Evolutionary conservation across 768 basidiomycete species (phyloP), one percentile per base, ranked within the genome.

Genomic region (Termitomyces eurrhizus): DNA sequence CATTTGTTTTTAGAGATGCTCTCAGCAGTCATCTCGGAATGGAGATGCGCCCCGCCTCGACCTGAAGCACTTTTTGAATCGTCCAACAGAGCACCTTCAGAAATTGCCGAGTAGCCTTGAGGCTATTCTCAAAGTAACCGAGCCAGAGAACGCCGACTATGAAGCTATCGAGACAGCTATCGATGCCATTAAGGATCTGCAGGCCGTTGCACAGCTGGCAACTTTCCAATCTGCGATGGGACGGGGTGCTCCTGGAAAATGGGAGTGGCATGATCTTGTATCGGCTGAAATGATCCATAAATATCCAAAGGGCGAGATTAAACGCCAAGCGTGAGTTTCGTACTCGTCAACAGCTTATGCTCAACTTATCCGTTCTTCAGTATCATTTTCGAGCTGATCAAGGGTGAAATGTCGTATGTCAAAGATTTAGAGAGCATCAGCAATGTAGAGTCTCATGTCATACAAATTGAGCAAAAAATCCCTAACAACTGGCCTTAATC

Each of bases 371-470:
- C 75, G 75, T 26, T 35, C 59, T 41, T 49, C 64, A 94, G 93
- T 48, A 87, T 94, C 67, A 94, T 96, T 54, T 97, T 95, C 68
- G 94, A 97, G 76, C 73, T 96, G 62, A 96, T 97, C 72, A 92
- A 96, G 72, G 91, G 92, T 64, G 94, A 97, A 72, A 96, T 96
- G 93, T 85, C 87, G 32, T 97, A 95, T 69, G 94, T 96, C 32
- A 91, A 88, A 66, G 94, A 97, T 77, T 73, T 97, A 60, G 91
- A 94, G 73, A 90, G 88, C 58, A 89, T 97, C 49, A 88, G 90
- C 62, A 78, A 78, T 62, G 93, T 94, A 66, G 12, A 85, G 68
- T 11, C 16, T 37, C n/a, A 46, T 2, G 14, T 32, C 41, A 63
- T 57, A 41, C n/a, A 51, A 9, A 42, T 54, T 24, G 18, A 14